Evolutionary conservation across 2,329 filamentous ascomycete species (phyloP).

Genomic region (Diaporthe destruens): DNA sequence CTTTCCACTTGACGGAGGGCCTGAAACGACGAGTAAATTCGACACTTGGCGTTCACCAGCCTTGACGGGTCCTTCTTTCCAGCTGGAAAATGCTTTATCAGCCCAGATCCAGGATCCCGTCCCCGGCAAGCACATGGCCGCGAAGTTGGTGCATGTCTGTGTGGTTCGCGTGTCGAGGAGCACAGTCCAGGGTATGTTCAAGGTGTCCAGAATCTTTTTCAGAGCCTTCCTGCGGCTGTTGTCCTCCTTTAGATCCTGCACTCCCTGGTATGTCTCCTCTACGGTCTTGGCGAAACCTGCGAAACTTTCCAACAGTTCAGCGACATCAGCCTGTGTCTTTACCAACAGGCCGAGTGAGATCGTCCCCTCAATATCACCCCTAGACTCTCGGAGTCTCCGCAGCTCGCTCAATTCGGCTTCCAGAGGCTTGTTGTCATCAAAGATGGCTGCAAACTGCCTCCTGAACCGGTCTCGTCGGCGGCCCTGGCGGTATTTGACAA

Average conservation of each 20-base stretch:
- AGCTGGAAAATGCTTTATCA: not conserved
- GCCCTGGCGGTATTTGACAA: slow-evolving; percentile 48
- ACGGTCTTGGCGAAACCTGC: slow-evolving; percentile 40
- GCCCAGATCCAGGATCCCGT: slow-evolving; percentile 31
- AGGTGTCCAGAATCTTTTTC: slow-evolving; percentile 43
- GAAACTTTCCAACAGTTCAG: slow-evolving; percentile 16
- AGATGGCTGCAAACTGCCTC: slow-evolving; percentile 43
- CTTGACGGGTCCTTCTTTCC: slow-evolving; percentile 13
- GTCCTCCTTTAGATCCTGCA: slow-evolving; percentile 43
- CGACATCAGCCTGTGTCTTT: not conserved
- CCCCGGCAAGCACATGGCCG: slow-evolving; percentile 37
- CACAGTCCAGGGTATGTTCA: slow-evolving; percentile 42
- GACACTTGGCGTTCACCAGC: slow-evolving; percentile 38
- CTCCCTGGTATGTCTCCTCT: slow-evolving; percentile 42
- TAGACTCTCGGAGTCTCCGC: slow-evolving; percentile 41
- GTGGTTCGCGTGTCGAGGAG: slow-evolving; percentile 45
- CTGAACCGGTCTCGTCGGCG: slow-evolving; percentile 43
- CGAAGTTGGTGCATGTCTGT: slow-evolving; percentile 44
- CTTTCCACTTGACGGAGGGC: slow-evolving; percentile 45
- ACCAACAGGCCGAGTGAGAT: slow-evolving; percentile 41
- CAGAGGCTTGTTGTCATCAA: slow-evolving; percentile 46
- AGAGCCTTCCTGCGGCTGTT: slow-evolving; percentile 43
- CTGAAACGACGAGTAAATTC: slow-evolving; percentile 44
- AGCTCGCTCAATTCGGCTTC: slow-evolving; percentile 44
- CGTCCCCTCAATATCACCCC: slow-evolving; percentile 46